These are phyloP conservation scores for Mycena vulgaris DNA, from an alignment of 768 basidiomycete genomes.

Conservation along the genomic window DNA sequence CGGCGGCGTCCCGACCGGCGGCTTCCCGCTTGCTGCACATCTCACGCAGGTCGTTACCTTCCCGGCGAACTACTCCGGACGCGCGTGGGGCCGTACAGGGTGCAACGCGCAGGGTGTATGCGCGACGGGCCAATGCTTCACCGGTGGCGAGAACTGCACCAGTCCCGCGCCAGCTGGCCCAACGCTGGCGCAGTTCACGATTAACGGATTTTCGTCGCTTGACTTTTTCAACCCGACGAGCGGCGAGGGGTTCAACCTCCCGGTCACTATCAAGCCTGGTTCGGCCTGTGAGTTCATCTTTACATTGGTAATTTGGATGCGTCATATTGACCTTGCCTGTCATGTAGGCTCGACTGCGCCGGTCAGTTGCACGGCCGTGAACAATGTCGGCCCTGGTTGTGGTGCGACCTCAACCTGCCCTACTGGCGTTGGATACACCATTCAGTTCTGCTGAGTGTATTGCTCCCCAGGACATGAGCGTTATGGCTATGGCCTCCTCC, in stretches of 20 bases:
- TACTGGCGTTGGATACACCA: conserved; percentile 28
- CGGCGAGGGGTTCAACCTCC: conserved; percentile 27
- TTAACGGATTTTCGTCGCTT: conserved; percentile 18
- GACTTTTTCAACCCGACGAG: conserved; percentile 26
- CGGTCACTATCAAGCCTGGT: conserved; percentile 22
- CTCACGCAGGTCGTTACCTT: conserved; percentile 16
- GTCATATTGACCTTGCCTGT: conserved; percentile 10
- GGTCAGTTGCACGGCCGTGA: conserved; percentile 24
- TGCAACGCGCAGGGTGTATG: conserved; percentile 24
- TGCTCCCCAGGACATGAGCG: conserved; percentile 12
- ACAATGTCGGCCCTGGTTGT: conserved; percentile 25
- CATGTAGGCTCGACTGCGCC: conserved; percentile 22
- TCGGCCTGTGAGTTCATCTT: conserved; percentile 15
- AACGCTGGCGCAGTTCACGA: conserved; percentile 24
- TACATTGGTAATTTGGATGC: conserved; percentile 3
- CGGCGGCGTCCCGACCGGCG: conserved; percentile 18
- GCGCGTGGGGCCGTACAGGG: conserved; percentile 24
- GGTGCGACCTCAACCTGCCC: conserved; percentile 21
- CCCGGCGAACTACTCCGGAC: conserved; percentile 23
- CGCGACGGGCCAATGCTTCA: conserved; percentile 26
- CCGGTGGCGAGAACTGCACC: conserved; percentile 26
- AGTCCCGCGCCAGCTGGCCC: conserved; percentile 24
- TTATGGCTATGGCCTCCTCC: conserved; percentile 7
- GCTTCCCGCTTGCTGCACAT: conserved; percentile 25
- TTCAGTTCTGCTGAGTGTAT: conserved; percentile 25